phyloP scores from a whole-genome alignment of 495 filamentous ascomycete species.

The Paragyromitra xinjiangensis region DNA sequence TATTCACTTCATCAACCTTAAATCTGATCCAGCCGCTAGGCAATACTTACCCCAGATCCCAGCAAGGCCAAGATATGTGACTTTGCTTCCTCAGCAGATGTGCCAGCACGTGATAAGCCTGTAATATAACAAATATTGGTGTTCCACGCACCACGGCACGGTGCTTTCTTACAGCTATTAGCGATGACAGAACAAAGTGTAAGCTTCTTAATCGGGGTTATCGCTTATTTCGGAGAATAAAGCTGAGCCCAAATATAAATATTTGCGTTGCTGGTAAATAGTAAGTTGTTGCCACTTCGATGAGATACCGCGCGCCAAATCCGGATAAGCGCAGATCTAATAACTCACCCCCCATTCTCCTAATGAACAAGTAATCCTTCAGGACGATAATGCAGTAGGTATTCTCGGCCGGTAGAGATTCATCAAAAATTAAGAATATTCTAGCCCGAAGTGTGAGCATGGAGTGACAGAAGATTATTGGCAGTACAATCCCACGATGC shows the following conservation, averaged over 20 bases:
- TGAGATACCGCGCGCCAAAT: not conserved
- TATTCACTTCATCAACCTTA: conserved; percentile 19
- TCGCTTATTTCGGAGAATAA: not conserved
- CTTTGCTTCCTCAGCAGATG: not conserved
- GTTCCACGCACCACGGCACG: no score
- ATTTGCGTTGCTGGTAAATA: not conserved
- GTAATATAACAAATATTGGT: not conserved
- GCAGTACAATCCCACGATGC: not conserved
- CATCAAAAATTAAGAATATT: not conserved
- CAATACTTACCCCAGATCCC: not conserved
- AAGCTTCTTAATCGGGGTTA: not conserved
- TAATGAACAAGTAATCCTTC: not conserved
- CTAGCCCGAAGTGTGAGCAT: not conserved
- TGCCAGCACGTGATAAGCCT: not conserved
- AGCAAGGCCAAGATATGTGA: not conserved
- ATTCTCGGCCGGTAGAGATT: not conserved
- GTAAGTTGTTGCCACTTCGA: not conserved
- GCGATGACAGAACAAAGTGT: not conserved
- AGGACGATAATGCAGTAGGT: not conserved
- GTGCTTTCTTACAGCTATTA: not conserved
- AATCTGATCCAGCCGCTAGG: not conserved
- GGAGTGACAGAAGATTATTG: not conserved
- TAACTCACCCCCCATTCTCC: not conserved
- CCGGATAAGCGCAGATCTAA: not conserved
- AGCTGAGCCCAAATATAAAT: not conserved